Evolutionary conservation across 2,329 filamentous ascomycete genomes (phyloP).

Genomic region (Metarhizium humberi): DNA sequence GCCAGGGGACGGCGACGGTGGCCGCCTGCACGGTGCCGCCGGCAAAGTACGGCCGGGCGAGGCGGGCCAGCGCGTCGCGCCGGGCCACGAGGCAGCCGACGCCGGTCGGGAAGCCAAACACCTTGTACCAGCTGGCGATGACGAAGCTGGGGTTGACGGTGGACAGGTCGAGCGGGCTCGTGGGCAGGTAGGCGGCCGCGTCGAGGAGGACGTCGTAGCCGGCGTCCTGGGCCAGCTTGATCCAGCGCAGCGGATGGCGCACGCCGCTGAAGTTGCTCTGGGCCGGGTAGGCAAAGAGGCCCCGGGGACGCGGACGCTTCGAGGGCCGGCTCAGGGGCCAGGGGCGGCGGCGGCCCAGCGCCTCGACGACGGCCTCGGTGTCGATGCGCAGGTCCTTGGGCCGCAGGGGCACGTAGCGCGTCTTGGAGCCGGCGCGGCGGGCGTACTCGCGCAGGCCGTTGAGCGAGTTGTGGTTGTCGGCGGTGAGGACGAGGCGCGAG

Average conservation of each 20-base stretch:
- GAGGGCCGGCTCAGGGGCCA: background rate
- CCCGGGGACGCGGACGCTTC: conserved; percentile 4
- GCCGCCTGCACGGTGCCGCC: conserved; percentile 28
- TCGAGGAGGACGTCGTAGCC: conserved; percentile 32
- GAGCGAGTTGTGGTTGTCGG: conserved; percentile 33
- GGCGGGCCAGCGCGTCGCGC: conserved; percentile 18
- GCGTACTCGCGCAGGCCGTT: conserved; percentile 30
- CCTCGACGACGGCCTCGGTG: conserved; percentile 12
- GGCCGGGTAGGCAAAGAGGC: conserved; percentile 35
- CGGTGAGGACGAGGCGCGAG: conserved; percentile 22
- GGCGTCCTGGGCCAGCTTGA: conserved; percentile 22
- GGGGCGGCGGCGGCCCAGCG: conserved; percentile 11
- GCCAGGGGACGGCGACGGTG: conserved; percentile 21
- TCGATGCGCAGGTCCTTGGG: conserved; percentile 20
- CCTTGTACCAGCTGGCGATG: conserved; percentile 30
- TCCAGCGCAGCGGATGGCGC: conserved; percentile 29
- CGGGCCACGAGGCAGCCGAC: conserved; percentile 29
- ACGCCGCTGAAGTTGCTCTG: conserved; percentile 37
- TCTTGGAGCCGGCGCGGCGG: conserved; percentile 13
- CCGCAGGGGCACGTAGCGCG: conserved; percentile 20
- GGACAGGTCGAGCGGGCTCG: conserved; percentile 23
- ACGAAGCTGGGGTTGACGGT: conserved; percentile 27
- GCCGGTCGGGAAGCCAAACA: conserved; percentile 32
- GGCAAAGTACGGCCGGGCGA: conserved; percentile 29
- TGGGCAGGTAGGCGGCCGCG: conserved; percentile 30